phyloP scores from a whole-genome alignment of 805 yeast genomes.

The Candida wancherniae region DNA sequence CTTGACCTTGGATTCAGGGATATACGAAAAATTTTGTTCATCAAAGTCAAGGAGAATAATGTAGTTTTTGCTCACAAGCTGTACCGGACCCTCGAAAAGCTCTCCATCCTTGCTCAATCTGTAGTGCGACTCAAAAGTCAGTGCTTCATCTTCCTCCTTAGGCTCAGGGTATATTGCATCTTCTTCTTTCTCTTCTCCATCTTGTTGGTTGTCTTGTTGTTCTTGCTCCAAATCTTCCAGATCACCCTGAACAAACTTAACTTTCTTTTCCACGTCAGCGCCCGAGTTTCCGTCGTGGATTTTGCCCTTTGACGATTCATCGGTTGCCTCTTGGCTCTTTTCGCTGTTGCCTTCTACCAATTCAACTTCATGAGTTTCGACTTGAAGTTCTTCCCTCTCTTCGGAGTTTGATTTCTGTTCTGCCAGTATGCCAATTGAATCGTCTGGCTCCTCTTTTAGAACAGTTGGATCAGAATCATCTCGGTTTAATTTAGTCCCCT shows the following conservation, averaged over 20 bases:
- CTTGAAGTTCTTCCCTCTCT: too few species aligned
- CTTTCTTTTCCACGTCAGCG: conserved; percentile 13
- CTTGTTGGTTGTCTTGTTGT: conserved; percentile 6
- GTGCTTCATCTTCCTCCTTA: conserved; percentile 2
- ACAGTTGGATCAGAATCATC: too few species aligned
- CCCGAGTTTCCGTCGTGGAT: too few species aligned
- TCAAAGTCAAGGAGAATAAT: conserved; percentile 51
- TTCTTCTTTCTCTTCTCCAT: background rate
- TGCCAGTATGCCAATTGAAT: too few species aligned
- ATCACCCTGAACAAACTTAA: conserved; percentile 21
- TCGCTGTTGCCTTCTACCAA: too few species aligned
- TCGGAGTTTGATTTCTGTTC: too few species aligned
- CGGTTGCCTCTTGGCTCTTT: too few species aligned
- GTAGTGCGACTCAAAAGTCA: conserved; percentile 5
- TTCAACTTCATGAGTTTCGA: too few species aligned
- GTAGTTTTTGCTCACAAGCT: conserved; percentile 51
- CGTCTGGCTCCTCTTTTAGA: too few species aligned
- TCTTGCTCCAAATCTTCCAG: conserved; percentile 1
- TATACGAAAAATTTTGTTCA: conserved; percentile 22
- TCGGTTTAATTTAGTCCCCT: too few species aligned
- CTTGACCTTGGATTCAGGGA: conserved; percentile 26
- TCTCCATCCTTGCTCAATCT: conserved; percentile 14
- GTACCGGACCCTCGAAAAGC: conserved; percentile 64
- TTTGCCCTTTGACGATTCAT: too few species aligned
- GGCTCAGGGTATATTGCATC: background rate